Evolutionary conservation across 192 early-diverging fungal species (phyloP).

Genomic region (Podila horticola): DNA sequence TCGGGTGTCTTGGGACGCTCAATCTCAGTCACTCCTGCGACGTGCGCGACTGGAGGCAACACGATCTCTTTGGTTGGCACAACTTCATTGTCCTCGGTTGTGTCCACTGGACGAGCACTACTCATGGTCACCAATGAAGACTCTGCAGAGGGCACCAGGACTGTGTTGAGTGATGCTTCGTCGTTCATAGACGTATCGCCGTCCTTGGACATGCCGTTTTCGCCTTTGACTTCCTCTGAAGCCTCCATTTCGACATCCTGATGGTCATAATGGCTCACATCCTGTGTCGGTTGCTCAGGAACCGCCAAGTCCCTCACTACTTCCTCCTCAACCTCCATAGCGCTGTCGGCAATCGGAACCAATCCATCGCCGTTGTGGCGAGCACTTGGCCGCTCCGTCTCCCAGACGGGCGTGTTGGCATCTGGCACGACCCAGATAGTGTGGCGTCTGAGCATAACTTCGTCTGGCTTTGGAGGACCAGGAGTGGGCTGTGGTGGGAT

Average conservation of each 20-base stretch:
- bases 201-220: background rate
- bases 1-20: constrained; percentile 4
- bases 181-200: background rate
- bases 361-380: constrained; percentile 22
- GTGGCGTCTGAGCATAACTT: constrained; percentile 22
- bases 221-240: constrained; percentile 4
- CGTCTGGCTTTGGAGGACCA: constrained; percentile 13
- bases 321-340: constrained; percentile 26
- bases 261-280: background rate
- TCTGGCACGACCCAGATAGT: constrained; percentile 35
- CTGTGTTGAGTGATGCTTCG: background rate
- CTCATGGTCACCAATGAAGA: constrained; percentile 2
- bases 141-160: background rate
- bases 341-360: constrained; percentile 25
- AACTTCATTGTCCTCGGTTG: background rate
- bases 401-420: constrained; percentile 5
- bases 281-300: background rate
- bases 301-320: background rate
- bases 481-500: constrained; percentile 22
- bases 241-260: background rate
- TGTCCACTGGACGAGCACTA: background rate
- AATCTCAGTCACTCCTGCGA: background rate
- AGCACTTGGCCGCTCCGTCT: background rate
- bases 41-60: background rate
- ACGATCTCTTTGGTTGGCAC: background rate